phyloP scores from a whole-genome alignment of 495 filamentous ascomycete genomes.

The Hyaloscypha hepaticicola region DNA sequence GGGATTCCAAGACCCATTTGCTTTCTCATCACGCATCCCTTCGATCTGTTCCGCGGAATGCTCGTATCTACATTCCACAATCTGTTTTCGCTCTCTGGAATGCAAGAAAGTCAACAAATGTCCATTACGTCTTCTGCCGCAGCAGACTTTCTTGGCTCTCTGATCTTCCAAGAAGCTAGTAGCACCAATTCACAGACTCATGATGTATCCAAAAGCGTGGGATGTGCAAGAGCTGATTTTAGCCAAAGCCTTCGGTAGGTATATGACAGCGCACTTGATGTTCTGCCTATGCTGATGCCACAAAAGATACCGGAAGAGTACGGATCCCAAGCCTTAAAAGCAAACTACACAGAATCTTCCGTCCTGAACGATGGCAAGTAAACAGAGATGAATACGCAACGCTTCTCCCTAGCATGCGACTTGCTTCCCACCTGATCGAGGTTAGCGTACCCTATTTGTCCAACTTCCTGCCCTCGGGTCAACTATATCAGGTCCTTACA shows the following conservation, averaged over 20 bases:
- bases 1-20: neutral
- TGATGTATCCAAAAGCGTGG: slow-evolving; percentile 12
- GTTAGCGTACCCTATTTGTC: slow-evolving; percentile 24
- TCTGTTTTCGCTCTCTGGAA: neutral
- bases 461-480: slow-evolving; percentile 22
- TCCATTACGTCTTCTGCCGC: neutral
- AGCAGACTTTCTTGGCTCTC: neutral
- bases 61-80: neutral
- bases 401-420: slow-evolving; percentile 23
- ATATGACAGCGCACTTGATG: neutral
- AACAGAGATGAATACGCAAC: slow-evolving; percentile 11
- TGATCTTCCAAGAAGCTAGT: neutral
- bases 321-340: slow-evolving; percentile 1
- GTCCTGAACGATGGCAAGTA: slow-evolving; percentile 11
- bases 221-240: slow-evolving; percentile 11
- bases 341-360: slow-evolving; percentile 15
- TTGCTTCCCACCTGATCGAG: slow-evolving; percentile 17
- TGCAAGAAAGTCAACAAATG: neutral
- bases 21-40: too few relatives aligned
- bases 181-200: neutral
- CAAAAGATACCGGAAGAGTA: slow-evolving; percentile 5
- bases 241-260: slow-evolving; percentile 16
- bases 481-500: neutral
- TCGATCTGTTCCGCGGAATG: neutral
- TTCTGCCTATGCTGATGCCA: neutral